Evolutionary conservation across 2,329 filamentous ascomycete species (phyloP).

Genomic region (Aspergillus unguis): DNA sequence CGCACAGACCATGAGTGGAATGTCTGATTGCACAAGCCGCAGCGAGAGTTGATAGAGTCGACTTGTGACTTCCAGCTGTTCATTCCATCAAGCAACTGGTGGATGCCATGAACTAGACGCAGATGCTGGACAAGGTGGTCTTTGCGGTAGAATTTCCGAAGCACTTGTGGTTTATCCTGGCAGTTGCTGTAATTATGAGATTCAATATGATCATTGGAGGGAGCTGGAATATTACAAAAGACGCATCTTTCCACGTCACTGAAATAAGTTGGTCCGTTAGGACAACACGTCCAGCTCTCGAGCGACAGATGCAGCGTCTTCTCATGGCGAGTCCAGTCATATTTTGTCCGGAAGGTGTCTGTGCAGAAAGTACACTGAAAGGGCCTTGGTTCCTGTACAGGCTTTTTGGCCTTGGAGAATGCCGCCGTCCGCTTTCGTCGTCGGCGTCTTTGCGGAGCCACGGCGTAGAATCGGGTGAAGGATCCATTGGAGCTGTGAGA

Average conservation of each 20-base stretch:
- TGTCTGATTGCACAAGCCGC: conserved; percentile 33
- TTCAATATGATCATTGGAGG: conserved; percentile 49
- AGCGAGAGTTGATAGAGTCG: conserved; percentile 45
- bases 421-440: conserved; percentile 24
- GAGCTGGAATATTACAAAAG: conserved; percentile 50
- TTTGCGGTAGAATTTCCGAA: conserved; percentile 58
- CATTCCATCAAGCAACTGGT: conserved; percentile 45
- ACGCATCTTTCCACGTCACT: conserved; percentile 30
- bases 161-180: conserved; percentile 50
- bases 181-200: conserved; percentile 52
- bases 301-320: conserved; percentile 47
- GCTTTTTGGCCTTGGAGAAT: conserved; percentile 24
- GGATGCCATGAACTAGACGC: conserved; percentile 53
- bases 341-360: conserved; percentile 46
- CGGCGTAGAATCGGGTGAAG: conserved; percentile 46
- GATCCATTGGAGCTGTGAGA: conserved; percentile 24
- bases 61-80: conserved; percentile 48
- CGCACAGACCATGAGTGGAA: conserved; percentile 34
- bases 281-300: conserved; percentile 52
- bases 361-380: conserved; percentile 49
- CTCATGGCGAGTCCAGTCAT: conserved; percentile 49
- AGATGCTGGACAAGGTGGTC: conserved; percentile 58
- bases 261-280: conserved; percentile 47
- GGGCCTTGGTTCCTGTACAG: conserved; percentile 19
- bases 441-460: conserved; percentile 47